These are phyloP conservation scores for Populus ilicifolia DNA, from an alignment of 345 rosid species.

Conservation along the genomic window DNA sequence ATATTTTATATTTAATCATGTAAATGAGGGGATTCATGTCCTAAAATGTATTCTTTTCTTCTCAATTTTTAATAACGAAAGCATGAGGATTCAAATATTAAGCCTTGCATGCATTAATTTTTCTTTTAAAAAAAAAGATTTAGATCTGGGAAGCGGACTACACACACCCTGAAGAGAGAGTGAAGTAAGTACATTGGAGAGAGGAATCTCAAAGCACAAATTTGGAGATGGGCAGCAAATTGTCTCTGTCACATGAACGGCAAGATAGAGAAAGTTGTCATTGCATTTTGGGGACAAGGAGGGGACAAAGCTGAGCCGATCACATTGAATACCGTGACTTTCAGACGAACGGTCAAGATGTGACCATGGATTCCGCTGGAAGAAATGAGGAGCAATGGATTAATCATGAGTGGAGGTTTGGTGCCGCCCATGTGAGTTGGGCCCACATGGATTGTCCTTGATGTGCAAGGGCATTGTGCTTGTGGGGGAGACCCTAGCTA, in stretches of 20 bases:
- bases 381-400: constrained; percentile 26
- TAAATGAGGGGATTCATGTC: background rate
- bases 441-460: constrained; percentile 39
- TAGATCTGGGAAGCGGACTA: background rate
- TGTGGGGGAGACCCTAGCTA: background rate
- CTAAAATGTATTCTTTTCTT: background rate
- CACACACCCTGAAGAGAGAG: background rate
- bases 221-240: constrained; percentile 24
- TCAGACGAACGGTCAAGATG: constrained; percentile 21
- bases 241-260: constrained; percentile 35
- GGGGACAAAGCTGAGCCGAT: constrained; percentile 40
- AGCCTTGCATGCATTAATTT: background rate
- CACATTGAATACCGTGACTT: constrained; percentile 24
- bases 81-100: background rate
- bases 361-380: background rate
- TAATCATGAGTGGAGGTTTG: background rate
- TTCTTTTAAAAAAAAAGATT: background rate
- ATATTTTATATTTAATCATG: too few species aligned
- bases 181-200: background rate
- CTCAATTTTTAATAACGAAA: background rate
- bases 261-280: constrained; percentile 32
- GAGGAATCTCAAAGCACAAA: constrained; percentile 11
- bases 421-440: constrained; percentile 32
- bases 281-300: constrained; percentile 33
- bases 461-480: constrained; percentile 21